Percentiles rank a stretch among this genome's conserved stretches.
phyloP scores from a whole-genome alignment of 352 stramenopile genomes.

The Phytophthora vignae region DNA sequence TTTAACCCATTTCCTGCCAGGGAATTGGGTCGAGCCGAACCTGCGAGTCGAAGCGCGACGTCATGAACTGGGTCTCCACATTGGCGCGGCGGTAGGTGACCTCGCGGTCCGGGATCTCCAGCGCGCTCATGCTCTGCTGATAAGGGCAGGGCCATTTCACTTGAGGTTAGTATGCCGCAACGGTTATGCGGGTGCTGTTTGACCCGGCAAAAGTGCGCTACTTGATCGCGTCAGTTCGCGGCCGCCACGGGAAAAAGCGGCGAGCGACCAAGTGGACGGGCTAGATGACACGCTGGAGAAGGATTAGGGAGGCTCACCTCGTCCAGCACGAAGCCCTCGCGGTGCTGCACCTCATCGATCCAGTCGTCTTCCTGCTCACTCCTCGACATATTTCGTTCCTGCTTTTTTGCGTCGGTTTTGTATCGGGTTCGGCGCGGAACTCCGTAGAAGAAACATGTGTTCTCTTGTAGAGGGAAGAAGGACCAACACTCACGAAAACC shows the following conservation, averaged over 20 bases:
- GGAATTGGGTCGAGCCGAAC: slow-evolving; percentile 28
- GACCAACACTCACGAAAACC: slow-evolving; percentile 22
- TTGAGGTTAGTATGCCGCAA: slow-evolving; percentile 22
- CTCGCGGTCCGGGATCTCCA: slow-evolving; percentile 57
- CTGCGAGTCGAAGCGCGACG: slow-evolving; percentile 65
- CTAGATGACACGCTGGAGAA: not conserved
- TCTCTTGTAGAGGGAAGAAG: slow-evolving; percentile 8
- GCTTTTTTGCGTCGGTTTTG: slow-evolving; percentile 27
- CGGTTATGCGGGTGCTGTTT: slow-evolving; percentile 8
- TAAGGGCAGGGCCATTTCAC: slow-evolving; percentile 31
- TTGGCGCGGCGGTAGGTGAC: slow-evolving; percentile 76
- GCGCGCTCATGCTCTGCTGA: slow-evolving; percentile 46
- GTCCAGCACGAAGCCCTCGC: slow-evolving; percentile 64
- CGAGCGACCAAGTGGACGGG: not conserved
- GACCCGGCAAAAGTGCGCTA: slow-evolving; percentile 16
- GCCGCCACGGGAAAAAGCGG: slow-evolving; percentile 2
- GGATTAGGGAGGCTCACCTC: slow-evolving; percentile 46
- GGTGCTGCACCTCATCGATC: slow-evolving; percentile 56
- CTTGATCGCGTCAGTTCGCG: not conserved
- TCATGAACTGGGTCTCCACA: slow-evolving; percentile 61
- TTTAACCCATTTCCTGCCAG: too few relatives aligned
- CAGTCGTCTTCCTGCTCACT: slow-evolving; percentile 77
- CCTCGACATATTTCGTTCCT: slow-evolving; percentile 48
- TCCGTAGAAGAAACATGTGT: slow-evolving; percentile 3
- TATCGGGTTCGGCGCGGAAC: slow-evolving; percentile 5